A percentile compares a stretch with the other conserved stretches of the same genome.
phyloP scores from a whole-genome alignment of 176 grass and related monocot species.

The Carex myosuroides region DNA sequence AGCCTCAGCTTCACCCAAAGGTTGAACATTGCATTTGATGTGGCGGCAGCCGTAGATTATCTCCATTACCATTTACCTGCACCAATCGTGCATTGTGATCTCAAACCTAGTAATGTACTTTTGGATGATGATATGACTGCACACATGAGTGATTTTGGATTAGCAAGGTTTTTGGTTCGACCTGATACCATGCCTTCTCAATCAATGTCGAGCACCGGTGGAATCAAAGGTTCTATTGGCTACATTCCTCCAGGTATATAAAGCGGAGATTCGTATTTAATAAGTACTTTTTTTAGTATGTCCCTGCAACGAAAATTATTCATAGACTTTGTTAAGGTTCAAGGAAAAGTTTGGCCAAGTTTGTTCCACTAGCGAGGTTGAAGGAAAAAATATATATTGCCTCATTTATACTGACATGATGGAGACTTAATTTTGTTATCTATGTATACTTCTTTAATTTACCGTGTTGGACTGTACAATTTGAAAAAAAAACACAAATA shows the following conservation, averaged over 20 bases:
- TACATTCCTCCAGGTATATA: conserved; percentile 40
- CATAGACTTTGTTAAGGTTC: background rate
- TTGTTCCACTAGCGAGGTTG: no score
- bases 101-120: conserved; percentile 50
- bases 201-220: conserved; percentile 14
- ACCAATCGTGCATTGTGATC: conserved; percentile 38
- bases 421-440: no score
- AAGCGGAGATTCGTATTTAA: background rate
- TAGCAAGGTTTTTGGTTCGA: conserved; percentile 21
- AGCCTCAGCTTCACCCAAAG: conserved; percentile 16
- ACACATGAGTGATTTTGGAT: conserved; percentile 40
- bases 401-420: no score
- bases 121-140: conserved; percentile 29
- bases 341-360: no score
- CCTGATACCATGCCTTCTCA: background rate
- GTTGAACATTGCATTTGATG: conserved; percentile 31
- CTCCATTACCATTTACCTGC: conserved; percentile 30
- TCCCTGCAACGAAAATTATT: no score
- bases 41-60: conserved; percentile 35
- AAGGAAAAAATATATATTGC: no score
- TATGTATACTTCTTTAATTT: no score
- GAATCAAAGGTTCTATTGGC: conserved; percentile 43
- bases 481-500: no score
- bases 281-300: background rate
- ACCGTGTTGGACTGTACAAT: no score